phyloP scores from a whole-genome alignment of 2,329 filamentous ascomycete species.

The Aspergillus pseudoviridinutans region DNA sequence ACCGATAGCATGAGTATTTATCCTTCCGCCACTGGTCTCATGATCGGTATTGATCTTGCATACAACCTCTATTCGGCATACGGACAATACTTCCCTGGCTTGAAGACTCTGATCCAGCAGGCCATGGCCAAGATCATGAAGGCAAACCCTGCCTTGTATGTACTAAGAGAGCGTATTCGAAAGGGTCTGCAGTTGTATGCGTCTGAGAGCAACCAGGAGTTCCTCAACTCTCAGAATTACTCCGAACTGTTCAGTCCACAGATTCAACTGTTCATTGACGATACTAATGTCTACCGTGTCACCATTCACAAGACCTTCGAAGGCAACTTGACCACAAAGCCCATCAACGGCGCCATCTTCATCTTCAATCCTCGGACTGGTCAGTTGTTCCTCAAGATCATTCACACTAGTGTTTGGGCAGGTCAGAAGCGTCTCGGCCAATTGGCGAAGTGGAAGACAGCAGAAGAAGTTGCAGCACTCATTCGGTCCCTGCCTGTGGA shows the following conservation, averaged over 20 bases:
- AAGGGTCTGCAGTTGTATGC: slow-evolving; percentile 98
- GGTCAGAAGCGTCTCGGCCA: slow-evolving; percentile 98
- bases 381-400: slow-evolving; percentile 97
- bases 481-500: slow-evolving; percentile 94
- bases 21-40: slow-evolving; percentile 89
- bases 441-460: slow-evolving; percentile 98
- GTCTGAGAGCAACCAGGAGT: slow-evolving; percentile 98
- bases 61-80: slow-evolving; percentile 99
- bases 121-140: slow-evolving; percentile 99
- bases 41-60: slow-evolving; percentile 95
- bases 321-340: slow-evolving; percentile 97
- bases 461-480: slow-evolving; percentile 96
- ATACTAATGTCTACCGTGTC: slow-evolving; percentile 98
- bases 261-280: slow-evolving; percentile 97
- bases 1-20: slow-evolving; percentile 99
- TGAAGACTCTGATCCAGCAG: slow-evolving; percentile 93
- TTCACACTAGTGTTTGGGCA: slow-evolving; percentile 98
- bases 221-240: slow-evolving; percentile 98
- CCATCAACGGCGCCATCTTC: slow-evolving; percentile 99
- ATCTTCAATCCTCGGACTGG: slow-evolving; percentile 99
- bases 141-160: slow-evolving; percentile 93
- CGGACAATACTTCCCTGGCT: slow-evolving; percentile 95
- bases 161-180: slow-evolving; percentile 92
- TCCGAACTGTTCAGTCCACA: slow-evolving; percentile 99
- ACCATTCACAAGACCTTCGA: slow-evolving; percentile 99